Conservation (phyloP, 768 basidiomycete genomes). For the Russula lepida region DNA sequence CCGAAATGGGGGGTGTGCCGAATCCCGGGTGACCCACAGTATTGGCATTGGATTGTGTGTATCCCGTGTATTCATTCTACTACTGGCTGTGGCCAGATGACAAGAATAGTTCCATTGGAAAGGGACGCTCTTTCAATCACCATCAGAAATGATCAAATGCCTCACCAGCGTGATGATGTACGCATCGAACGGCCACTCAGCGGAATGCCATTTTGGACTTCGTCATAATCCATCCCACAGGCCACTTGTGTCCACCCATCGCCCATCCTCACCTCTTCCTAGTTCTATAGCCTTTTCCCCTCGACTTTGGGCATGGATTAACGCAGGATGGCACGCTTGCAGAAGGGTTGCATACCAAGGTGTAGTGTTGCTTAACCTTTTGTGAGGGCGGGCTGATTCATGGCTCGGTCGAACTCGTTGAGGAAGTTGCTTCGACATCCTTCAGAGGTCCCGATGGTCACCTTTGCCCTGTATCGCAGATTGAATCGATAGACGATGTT, state of each 20-base stretch:
- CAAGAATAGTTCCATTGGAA: no score
- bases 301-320: constrained; percentile 47
- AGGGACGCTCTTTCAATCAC: no score
- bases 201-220: background rate
- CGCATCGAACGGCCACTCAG: background rate
- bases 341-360: constrained; percentile 51
- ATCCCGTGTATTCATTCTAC: no score
- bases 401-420: constrained; percentile 29
- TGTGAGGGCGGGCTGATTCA: background rate
- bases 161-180: no score
- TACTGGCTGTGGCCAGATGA: no score
- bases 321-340: constrained; percentile 66
- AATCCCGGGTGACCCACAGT: no score
- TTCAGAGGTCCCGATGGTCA: constrained; percentile 42
- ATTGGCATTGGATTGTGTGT: no score
- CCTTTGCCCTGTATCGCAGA: constrained; percentile 47
- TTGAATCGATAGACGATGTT: constrained; percentile 51
- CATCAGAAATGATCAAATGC: no score
- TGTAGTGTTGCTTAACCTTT: constrained; percentile 2
- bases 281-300: no score
- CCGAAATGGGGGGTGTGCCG: no score
- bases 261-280: background rate
- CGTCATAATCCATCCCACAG: background rate
- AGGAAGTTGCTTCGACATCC: constrained; percentile 23
- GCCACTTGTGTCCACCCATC: background rate